These are phyloP conservation scores for Aquilaria sinensis DNA, from an alignment of 345 rosid genomes.

Conservation along the genomic window DNA sequence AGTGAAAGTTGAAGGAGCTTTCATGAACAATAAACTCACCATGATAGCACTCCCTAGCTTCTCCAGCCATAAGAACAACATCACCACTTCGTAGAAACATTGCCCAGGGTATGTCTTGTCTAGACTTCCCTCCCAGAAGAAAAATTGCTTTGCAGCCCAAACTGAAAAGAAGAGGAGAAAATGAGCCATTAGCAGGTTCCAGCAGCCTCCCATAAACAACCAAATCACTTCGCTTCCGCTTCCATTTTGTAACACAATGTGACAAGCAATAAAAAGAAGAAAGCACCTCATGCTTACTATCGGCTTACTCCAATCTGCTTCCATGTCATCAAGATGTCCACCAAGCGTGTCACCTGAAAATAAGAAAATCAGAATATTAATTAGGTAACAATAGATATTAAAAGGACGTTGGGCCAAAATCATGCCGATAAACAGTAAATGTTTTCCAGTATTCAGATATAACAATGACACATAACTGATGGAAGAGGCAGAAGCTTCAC, in stretches of 20 bases:
- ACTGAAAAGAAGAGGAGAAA: slow-evolving; percentile 28
- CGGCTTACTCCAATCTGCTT: slow-evolving; percentile 92
- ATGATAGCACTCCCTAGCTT: slow-evolving; percentile 92
- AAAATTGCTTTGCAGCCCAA: slow-evolving; percentile 95
- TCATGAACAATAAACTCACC: slow-evolving; percentile 34
- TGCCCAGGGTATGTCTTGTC: slow-evolving; percentile 68
- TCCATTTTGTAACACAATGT: not conserved
- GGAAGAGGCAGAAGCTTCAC: too few species aligned
- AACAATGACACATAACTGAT: too few species aligned
- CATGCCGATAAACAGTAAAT: too few species aligned
- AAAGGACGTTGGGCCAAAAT: too few species aligned
- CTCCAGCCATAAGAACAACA: slow-evolving; percentile 88
- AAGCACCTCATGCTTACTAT: slow-evolving; percentile 86
- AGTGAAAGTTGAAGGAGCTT: not conserved
- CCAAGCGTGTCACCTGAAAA: slow-evolving; percentile 77
- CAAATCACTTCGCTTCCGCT: not conserved
- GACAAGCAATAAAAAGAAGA: not conserved
- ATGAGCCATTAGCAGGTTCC: slow-evolving; percentile 1
- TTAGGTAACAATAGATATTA: not conserved
- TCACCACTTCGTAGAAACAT: slow-evolving; percentile 97
- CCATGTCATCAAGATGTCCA: slow-evolving; percentile 98
- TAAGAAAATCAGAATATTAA: not conserved
- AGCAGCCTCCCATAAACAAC: not conserved
- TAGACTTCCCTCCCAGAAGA: slow-evolving; percentile 83
- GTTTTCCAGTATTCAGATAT: too few species aligned